A percentile compares a stretch with the other conserved stretches of the same genome.
Evolutionary conservation across 768 basidiomycete genomes (phyloP).

Genomic region (Auriculariales sp.): DNA sequence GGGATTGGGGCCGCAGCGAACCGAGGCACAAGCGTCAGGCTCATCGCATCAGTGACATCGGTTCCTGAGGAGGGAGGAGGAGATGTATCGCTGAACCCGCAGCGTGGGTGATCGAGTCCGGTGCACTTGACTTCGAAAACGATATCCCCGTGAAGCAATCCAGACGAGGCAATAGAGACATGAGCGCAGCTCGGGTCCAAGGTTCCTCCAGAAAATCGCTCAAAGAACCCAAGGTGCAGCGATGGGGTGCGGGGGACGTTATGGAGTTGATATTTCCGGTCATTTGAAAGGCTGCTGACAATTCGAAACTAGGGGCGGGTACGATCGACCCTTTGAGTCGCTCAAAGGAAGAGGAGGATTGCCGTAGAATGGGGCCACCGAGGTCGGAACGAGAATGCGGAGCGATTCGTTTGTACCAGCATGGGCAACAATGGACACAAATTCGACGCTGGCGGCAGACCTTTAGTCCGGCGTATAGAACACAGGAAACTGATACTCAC

Average conservation of each 20-base stretch:
- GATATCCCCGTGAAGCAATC: conserved; percentile 34
- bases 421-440: conserved; percentile 13
- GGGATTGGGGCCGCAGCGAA: conserved; percentile 26
- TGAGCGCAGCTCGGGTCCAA: too few relatives aligned
- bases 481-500: not conserved
- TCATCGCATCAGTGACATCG: conserved; percentile 27
- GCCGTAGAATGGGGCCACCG: conserved; percentile 8
- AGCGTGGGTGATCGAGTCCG: conserved; percentile 37
- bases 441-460: too few relatives aligned
- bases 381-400: conserved; percentile 6
- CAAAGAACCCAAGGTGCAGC: too few relatives aligned
- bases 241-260: conserved; percentile 10
- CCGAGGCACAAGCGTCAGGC: conserved; percentile 36
- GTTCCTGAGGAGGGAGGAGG: not conserved
- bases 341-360: not conserved
- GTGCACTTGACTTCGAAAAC: conserved; percentile 33
- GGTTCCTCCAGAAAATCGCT: conserved; percentile 22
- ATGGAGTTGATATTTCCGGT: conserved; percentile 7
- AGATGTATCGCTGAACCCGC: conserved; percentile 39
- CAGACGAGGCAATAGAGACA: conserved; percentile 17
- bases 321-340: not conserved
- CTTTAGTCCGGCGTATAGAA: not conserved
- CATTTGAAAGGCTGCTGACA: conserved; percentile 7
- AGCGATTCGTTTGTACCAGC: conserved; percentile 1
- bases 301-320: conserved; percentile 3